These are phyloP conservation scores for Quercus ilex DNA, from an alignment of 306 rosid genomes.

Conservation along the genomic window DNA sequence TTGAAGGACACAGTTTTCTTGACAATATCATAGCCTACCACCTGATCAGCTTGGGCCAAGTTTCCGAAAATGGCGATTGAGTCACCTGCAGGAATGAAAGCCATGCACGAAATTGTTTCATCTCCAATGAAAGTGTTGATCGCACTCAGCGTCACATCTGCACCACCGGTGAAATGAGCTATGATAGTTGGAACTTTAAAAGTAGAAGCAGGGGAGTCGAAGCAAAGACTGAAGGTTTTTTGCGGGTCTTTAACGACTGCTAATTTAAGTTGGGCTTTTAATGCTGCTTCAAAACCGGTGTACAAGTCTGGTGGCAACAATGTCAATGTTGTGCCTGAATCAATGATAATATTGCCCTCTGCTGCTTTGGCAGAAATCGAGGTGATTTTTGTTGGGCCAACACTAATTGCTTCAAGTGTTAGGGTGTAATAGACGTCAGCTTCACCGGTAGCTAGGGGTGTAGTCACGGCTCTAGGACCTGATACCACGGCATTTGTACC, in stretches of 20 bases:
- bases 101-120: slow-evolving; percentile 31
- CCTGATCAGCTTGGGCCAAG: slow-evolving; percentile 40
- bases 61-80: slow-evolving; percentile 38
- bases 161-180: slow-evolving; percentile 35
- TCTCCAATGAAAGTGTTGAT: slow-evolving; percentile 22
- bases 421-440: slow-evolving; percentile 10
- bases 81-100: slow-evolving; percentile 8
- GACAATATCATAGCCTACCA: slow-evolving; percentile 53
- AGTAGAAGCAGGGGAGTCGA: not conserved
- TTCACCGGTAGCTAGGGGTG: not conserved
- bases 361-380: not conserved
- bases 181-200: slow-evolving; percentile 17
- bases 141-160: slow-evolving; percentile 23
- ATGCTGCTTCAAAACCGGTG: slow-evolving; percentile 6
- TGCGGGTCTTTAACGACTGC: not conserved
- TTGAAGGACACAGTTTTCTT: slow-evolving; percentile 35
- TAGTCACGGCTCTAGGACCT: slow-evolving; percentile 19
- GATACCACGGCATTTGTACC: slow-evolving; percentile 29
- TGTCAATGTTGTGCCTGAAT: slow-evolving; percentile 37
- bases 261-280: not conserved
- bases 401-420: slow-evolving; percentile 24
- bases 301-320: slow-evolving; percentile 16
- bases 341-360: slow-evolving; percentile 35
- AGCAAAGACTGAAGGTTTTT: slow-evolving; percentile 9
- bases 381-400: not conserved